Base-by-base conservation (phyloP, 441 rosid genomes). In the Jatropha podagrica region DNA sequence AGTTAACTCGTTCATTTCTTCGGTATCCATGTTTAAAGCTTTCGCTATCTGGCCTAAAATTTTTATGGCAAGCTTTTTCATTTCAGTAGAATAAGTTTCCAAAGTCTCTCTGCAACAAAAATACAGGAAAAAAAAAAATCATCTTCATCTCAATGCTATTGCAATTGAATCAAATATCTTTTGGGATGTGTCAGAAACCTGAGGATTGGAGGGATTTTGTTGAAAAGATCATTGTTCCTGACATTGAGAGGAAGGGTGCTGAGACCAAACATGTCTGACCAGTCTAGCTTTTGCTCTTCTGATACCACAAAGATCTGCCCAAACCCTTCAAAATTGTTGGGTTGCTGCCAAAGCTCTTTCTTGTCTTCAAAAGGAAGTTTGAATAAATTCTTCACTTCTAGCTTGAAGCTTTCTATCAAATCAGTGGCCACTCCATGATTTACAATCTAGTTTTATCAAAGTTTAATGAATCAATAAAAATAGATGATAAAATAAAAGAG, bases 281-380 rank as follows among this genome's bases (percentile, higher is more conserved):
- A 78, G n/a, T 78, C 81, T 2, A 81, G 83, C 71, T 82, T 84
- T 37, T 84, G 86, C 26, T 82, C 83, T 4, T 81, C 82, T 17
- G 78, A 79, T 46, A 79, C 71, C n/a, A 82, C 81, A 61, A 81
- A 84, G 2, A 59, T 55, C 54, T 84, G 83, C 17, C 86, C 85
- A 44, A 82, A 86, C 1, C 86, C 89, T 42, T 84, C 76, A 2
- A 67, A 5, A 3, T 69, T 78, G 9, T 76, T 79, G 5, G 69
- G 68, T 37, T 26, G 65, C 27, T 80, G 84, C 83, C 82, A 76
- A 15, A 65, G 61, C 66, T 84, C 77, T 68, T 72, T 44, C 82
- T 84, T 84, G 76, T 84, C 83, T 58, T 82, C 81, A 44, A 61
- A 54, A 7, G 86, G 82, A 10, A 84, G 78, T 8, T 75, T 54